Base-by-base conservation (phyloP, 176 grass and related monocot species). In the Otatea glauca region DNA sequence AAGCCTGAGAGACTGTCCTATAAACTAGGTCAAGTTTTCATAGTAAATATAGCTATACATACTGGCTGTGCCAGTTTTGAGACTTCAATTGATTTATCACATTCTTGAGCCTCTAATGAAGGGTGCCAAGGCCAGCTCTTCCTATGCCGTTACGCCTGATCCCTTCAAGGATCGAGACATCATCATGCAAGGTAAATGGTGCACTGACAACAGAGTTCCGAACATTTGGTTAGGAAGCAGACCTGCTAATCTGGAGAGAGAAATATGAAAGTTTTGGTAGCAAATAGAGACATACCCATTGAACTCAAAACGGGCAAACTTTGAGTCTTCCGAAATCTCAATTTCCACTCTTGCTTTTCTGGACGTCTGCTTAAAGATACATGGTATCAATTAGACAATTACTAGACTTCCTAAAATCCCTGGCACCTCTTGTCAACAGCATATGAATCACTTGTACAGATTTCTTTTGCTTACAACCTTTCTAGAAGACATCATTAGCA, bases 111-210 rank as follows among this genome's bases (percentile, higher is more conserved):
- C 68, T 81, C 76, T 62, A 81, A 25, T 50, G 84, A 39, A 21
- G 39, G 53, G 24, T 32, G n/a, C 17, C 2, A 0, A 62, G 24
- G 51, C 65, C 76, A 78, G 81, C 54, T 92, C 87, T 92, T 75
- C 74, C 80, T 81, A 83, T 61, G 70, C 42, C 70, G 51, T 87
- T 72, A 53, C 70, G 65, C 53, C 83, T 81, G 79, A 94, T 86
- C 50, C 69, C 92, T 66, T 97, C 89, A 29, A 97, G 89, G 35
- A 94, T 89, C 23, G 94, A 94, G 29, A 88, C 75, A 71, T 92
- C 94, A 76, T 97, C 92, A 78, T 95, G 96, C 89, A 95, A 79
- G 29, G 83, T 92, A 90, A 98, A 95, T 59, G 96, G 96, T 70
- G 87, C 75, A 62, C 96, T 98, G 85, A 71, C 41, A 88, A 66